A percentile compares a stretch with the other conserved stretches of the same genome.
phyloP scores from a whole-genome alignment of 2,329 filamentous ascomycete species.

The Cladobotryum protrusum region DNA sequence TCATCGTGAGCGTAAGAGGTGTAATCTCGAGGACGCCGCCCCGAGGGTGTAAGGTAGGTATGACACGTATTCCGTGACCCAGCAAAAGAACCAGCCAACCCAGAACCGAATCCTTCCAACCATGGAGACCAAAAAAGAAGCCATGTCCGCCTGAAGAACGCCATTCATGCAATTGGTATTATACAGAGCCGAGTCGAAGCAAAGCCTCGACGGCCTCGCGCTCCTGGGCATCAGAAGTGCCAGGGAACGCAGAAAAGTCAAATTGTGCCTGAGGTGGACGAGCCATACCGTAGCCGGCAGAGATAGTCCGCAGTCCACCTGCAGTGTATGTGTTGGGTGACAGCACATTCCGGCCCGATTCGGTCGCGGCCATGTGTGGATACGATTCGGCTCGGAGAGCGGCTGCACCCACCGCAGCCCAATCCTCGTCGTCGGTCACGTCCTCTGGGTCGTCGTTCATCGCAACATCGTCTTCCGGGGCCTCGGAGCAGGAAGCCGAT shows the following conservation, averaged over 20 bases:
- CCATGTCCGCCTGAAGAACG: conserved; percentile 35
- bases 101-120: conserved; percentile 14
- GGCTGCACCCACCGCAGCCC: conserved; percentile 82
- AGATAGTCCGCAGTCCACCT: conserved; percentile 43
- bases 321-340: conserved; percentile 43
- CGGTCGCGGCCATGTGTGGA: conserved; percentile 46
- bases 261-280: conserved; percentile 47
- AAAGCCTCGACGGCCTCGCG: conserved; percentile 77
- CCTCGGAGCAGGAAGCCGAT: conserved; percentile 71
- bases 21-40: conserved; percentile 28
- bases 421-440: conserved; percentile 92
- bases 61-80: conserved; percentile 28
- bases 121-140: conserved; percentile 6
- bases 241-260: conserved; percentile 45
- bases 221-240: conserved; percentile 62
- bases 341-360: conserved; percentile 41
- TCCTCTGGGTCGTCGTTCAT: conserved; percentile 75
- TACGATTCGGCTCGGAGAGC: conserved; percentile 67
- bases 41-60: conserved; percentile 19
- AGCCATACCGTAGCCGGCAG: conserved; percentile 46
- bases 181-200: conserved; percentile 73
- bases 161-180: conserved; percentile 50
- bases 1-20: conserved; percentile 26
- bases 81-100: conserved; percentile 22
- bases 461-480: conserved; percentile 57